Evolutionary conservation across 2,329 filamentous ascomycete species (phyloP), one percentile per base, ranked within the genome.

Genomic region (Fusarium sp.): DNA sequence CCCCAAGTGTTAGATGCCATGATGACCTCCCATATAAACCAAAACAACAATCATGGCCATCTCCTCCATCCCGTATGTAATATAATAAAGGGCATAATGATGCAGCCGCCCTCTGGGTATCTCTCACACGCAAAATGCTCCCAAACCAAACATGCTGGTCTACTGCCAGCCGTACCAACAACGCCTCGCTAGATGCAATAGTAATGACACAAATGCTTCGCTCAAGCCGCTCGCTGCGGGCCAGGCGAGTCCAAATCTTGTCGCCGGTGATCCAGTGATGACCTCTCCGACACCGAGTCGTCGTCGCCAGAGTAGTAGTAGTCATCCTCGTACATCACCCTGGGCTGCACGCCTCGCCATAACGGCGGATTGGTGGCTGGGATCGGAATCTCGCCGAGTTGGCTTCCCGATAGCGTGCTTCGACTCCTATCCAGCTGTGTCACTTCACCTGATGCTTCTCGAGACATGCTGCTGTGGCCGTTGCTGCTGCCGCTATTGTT

Each of bases 321-420:
- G 51, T 81, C 80, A 36, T 83, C 81, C 24, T 83, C 80, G 58
- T 81, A 80, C 31, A 71, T 69, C 62, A 70, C 72, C 49, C 81
- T 78, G 8, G 80, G 75, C 60, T 80, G 76, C 6, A 85, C 82
- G 12, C 84, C 84, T 2, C 83, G 83, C 84, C 84, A 85, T n/a
- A 85, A 75, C 3, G 84, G 84, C n/a, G 84, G 84, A 22, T 81
- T 81, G 20, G 74, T 80, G 1, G 78, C 59, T 14, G 81, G 79
- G 14, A 81, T 71, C 14, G 75, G 72, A n/a, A 64, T 44, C 6
- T 82, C 79, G 9, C 71, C 76, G 14, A 67, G 70, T 33, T 73
- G 75, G 35, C 76, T 78, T 10, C 66, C 42, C 9, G 75, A 74
- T 38, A 73, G 71, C 20, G 70, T 74, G 65, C 75, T 77, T 66